Evolutionary conservation across 2,329 filamentous ascomycete genomes (phyloP).

Genomic region (Fusarium hainanense): DNA sequence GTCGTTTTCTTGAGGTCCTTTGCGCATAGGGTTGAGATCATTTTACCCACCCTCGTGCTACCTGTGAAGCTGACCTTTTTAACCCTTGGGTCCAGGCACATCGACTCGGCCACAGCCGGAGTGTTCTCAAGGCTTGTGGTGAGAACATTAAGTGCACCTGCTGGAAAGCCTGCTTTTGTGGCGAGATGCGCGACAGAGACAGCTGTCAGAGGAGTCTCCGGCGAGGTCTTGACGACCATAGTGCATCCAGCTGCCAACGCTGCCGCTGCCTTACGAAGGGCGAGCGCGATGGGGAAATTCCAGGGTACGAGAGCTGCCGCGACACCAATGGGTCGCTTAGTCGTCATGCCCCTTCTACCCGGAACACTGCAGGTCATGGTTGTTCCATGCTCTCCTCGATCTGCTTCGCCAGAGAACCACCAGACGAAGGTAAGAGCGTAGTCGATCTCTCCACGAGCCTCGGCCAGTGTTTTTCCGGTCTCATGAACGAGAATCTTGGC

Average conservation of each 20-base stretch:
- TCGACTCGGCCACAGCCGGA: slow-evolving; percentile 55
- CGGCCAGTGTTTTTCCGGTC: slow-evolving; percentile 67
- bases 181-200: slow-evolving; percentile 75
- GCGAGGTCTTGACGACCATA: slow-evolving; percentile 78
- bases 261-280: slow-evolving; percentile 59
- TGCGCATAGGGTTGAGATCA: slow-evolving; percentile 69
- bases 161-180: slow-evolving; percentile 76
- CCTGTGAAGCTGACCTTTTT: slow-evolving; percentile 82
- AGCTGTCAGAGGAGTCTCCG: slow-evolving; percentile 78
- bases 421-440: slow-evolving; percentile 65
- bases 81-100: slow-evolving; percentile 57
- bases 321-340: slow-evolving; percentile 66
- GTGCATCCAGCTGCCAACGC: slow-evolving; percentile 79
- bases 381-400: slow-evolving; percentile 62
- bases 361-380: slow-evolving; percentile 44
- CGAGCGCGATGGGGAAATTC: slow-evolving; percentile 71
- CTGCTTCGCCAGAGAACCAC: slow-evolving; percentile 67
- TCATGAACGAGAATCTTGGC: slow-evolving; percentile 58
- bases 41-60: slow-evolving; percentile 74
- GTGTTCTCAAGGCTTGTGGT: slow-evolving; percentile 57
- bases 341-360: slow-evolving; percentile 67
- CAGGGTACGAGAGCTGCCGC: slow-evolving; percentile 53
- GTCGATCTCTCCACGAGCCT: slow-evolving; percentile 66
- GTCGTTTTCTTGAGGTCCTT: slow-evolving; percentile 73
- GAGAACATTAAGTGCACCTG: slow-evolving; percentile 71